Evolutionary conservation across 2,329 filamentous ascomycete species (phyloP), one percentile per base, ranked within the genome.

Genomic region (Periconia digitata): DNA sequence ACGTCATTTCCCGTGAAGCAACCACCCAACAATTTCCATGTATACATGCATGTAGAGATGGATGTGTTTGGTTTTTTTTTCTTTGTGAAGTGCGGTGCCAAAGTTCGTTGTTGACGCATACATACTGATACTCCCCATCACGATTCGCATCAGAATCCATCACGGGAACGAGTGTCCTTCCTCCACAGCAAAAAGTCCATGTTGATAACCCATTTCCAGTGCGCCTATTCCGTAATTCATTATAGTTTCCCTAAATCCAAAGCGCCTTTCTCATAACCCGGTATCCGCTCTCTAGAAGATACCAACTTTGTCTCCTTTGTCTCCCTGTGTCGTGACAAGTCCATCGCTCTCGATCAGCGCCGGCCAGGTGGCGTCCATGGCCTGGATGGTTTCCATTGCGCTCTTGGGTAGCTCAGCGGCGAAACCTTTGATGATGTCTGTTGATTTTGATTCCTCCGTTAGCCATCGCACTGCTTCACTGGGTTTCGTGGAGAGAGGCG

Each of bases 321-420:
- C 44, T 1, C 56, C 50, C 47, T 66, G 59, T 8, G 64, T 81
- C 8, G 54, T 77, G 42, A 94, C 81, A 21, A 85, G 73, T 64
- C 87, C 76, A 64, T 96, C 90, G 62, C 92, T 85, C 72, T 96
- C 91, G 54, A 96, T 83, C 23, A 79, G 69, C 1, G 85, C 83
- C 43, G 82, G 75, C 71, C 85, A 85, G 50, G 80, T 69, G 46
- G 76, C 75, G 50, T 84, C 84, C 73, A 82, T 77, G 1, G 82
- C 75, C 58, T 85, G 81, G 23, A 96, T 81, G 5, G 78, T 79
- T 50, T 89, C 79, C 47, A 95, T 77, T 17, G 85, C 80, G 60
- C 84, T 83, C 49, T 83, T 82, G 1, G 90, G 85, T 27, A 86
- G 85, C 54, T 86, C 84, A 43, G 86, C 87, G 24, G 89, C 83